phyloP scores from a whole-genome alignment of 129 eudicot genomes.

The carrot (Daucus carota) region DNA sequence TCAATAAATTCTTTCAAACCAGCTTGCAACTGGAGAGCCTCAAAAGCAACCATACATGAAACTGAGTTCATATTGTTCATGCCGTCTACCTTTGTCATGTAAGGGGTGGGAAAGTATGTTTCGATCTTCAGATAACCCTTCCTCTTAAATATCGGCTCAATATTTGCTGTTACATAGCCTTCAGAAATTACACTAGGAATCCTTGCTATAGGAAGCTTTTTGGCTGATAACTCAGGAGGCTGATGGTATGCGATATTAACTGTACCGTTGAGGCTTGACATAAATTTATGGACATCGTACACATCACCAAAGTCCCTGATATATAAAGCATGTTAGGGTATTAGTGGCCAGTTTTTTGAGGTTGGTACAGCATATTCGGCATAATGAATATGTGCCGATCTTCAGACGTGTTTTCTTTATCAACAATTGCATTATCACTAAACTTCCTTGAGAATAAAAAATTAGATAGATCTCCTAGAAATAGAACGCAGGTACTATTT shows the following conservation, averaged over 20 bases:
- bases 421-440: neutral
- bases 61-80: constrained; percentile 24
- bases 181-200: constrained; percentile 51
- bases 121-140: constrained; percentile 13
- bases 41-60: constrained; percentile 51
- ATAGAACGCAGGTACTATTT: neutral
- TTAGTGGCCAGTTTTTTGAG: neutral
- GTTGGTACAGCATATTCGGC: neutral
- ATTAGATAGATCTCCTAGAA: neutral
- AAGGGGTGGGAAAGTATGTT: constrained; percentile 26
- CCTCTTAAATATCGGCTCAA: constrained; percentile 41
- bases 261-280: constrained; percentile 46
- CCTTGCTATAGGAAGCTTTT: constrained; percentile 31
- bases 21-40: constrained; percentile 30
- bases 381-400: neutral
- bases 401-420: neutral
- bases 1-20: neutral
- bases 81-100: constrained; percentile 17
- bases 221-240: constrained; percentile 15
- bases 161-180: constrained; percentile 32
- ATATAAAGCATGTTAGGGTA: neutral
- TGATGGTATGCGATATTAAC: constrained; percentile 44
- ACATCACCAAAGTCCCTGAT: neutral
- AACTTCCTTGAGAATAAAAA: neutral
- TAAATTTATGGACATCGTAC: constrained; percentile 21